A percentile compares a stretch with the other conserved stretches of the same genome.
These are phyloP conservation scores for Venturia carpophila DNA, from an alignment of 2,329 filamentous ascomycete genomes.

Conservation along the genomic window DNA sequence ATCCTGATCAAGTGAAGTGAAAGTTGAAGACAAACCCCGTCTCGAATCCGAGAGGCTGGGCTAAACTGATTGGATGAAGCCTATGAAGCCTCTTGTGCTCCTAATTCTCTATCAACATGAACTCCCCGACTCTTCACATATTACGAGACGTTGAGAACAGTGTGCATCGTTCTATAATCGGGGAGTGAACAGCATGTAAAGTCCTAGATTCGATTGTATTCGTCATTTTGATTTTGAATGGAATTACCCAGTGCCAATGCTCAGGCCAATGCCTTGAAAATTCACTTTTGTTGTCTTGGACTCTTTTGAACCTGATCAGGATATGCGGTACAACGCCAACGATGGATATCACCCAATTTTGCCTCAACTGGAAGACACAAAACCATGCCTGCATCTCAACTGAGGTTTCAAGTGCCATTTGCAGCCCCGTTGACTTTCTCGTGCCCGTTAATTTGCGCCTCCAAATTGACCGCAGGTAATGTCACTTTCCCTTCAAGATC, in stretches of 20 bases:
- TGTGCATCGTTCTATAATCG: no score
- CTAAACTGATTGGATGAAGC: no score
- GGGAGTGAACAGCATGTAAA: no score
- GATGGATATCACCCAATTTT: conserved; percentile 1
- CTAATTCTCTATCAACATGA: no score
- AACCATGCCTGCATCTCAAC: not conserved
- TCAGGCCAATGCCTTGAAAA: no score
- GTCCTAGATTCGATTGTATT: no score
- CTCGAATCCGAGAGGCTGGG: no score
- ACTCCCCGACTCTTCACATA: no score
- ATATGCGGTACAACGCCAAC: not conserved
- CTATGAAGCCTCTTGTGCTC: no score
- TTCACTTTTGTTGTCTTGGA: not conserved
- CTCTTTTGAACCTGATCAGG: not conserved
- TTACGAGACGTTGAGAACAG: no score
- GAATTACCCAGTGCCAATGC: not conserved
- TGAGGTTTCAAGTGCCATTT: not conserved
- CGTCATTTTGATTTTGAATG: not conserved
- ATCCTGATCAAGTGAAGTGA: no score
- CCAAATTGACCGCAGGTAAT: not conserved
- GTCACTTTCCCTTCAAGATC: conserved; percentile 24
- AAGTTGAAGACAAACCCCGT: no score
- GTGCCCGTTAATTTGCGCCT: not conserved
- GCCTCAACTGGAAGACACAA: not conserved
- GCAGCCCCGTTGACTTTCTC: not conserved